Base-by-base conservation (phyloP, 148 eudicot species). In the Rhododendron williamsianum region DNA sequence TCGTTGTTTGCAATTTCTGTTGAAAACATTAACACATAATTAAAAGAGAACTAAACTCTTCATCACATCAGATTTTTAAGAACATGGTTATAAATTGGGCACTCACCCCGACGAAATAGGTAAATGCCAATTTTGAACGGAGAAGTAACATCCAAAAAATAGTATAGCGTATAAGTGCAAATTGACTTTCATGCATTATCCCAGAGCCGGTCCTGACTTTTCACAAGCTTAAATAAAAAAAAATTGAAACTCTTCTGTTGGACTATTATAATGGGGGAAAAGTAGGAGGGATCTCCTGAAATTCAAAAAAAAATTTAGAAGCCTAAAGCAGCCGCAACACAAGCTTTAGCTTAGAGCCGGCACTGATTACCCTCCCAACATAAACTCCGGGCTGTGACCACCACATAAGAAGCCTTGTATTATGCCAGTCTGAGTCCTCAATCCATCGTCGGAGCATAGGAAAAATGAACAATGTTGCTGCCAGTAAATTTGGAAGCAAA, bases 151-250 rank as follows among this genome's bases (percentile, higher is more conserved):
- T 87, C 99, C 99, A 96, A 78, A 95, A 96, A 54, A 95, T n/a
- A 43, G 97, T 94, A 74, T 95, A 96, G 89, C 95, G 93, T 79
- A 95, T 90, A 84, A 97, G 98, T 81, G 98, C 86, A 92, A 94
- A 91, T 88, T 95, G 98, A 90, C 98, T 97, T 92, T 97, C 99
- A 90, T 97, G 99, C 97, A 97, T 97, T 35, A 35, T 35, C 36
- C 3, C 36, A 35, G 36, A 35, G 36, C 3, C 36, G 36, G 36
- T 2, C 36, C 36, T 35, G 36, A 35, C 36, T 35, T 35, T 35
- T 35, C 2, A 35, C 36, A 2, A 35, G 36, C 2, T 35, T 35
- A 35, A 35, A 27, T 0, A 27, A 27, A 27, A 27, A 27, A 27
- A 27, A 27, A 27, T n/a, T n/a, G n/a, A 41, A 41, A 41, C 43